These are phyloP conservation scores for Xerocomus brunneocitrinus DNA, from an alignment of 768 basidiomycete genomes.

Conservation along the genomic window DNA sequence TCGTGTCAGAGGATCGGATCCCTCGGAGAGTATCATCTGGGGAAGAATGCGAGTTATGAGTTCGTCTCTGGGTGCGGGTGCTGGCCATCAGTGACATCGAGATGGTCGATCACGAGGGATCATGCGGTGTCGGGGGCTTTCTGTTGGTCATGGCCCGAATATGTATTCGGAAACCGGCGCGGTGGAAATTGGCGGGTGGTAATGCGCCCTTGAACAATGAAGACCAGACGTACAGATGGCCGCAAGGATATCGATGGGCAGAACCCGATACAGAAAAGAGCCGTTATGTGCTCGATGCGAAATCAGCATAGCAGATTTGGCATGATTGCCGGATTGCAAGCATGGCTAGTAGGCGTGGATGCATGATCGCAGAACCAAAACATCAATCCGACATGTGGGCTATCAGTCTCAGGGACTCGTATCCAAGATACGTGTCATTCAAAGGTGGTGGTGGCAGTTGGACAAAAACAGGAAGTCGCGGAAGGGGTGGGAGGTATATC, in stretches of 20 bases:
- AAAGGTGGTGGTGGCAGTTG: too few species aligned
- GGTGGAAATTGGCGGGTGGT: neutral
- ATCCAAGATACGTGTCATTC: too few species aligned
- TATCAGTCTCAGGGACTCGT: too few species aligned
- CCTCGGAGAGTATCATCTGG: constrained; percentile 32
- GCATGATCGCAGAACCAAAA: too few species aligned
- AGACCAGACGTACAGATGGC: neutral
- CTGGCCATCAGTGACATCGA: constrained; percentile 6
- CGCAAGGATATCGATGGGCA: neutral
- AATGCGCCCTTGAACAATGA: neutral
- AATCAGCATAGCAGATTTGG: too few species aligned
- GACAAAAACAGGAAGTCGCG: too few species aligned
- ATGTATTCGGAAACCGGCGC: neutral
- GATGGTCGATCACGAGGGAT: neutral
- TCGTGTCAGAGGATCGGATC: constrained; percentile 31
- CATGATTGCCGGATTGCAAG: too few species aligned
- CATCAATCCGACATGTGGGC: too few species aligned
- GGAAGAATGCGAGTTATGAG: constrained; percentile 29
- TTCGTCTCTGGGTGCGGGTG: constrained; percentile 15
- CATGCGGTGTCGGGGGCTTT: too few species aligned
- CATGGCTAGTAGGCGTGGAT: too few species aligned
- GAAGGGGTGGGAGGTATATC: neutral
- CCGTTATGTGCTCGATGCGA: too few species aligned
- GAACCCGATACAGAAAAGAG: neutral
- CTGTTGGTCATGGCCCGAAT: neutral